Conservation (phyloP, 305 asterid genomes). For the Solanum aculeatissimum region DNA sequence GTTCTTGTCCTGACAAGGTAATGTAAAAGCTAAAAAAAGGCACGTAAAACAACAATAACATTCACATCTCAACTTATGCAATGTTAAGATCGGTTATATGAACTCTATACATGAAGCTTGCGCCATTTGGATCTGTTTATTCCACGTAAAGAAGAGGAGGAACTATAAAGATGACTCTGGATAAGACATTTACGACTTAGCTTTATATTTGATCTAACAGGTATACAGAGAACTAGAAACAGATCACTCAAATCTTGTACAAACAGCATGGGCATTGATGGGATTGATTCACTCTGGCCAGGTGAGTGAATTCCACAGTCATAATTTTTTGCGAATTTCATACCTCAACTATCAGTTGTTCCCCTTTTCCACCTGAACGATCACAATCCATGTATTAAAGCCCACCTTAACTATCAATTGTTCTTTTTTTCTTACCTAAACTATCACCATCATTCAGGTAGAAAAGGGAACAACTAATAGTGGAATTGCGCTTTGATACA, state of each 20-base stretch:
- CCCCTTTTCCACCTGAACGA: too few species aligned
- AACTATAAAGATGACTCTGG: background rate
- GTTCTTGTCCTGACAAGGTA: slow-evolving; percentile 89
- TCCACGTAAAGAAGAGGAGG: background rate
- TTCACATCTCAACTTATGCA: too few species aligned
- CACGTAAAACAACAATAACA: too few species aligned
- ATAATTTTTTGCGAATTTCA: too few species aligned
- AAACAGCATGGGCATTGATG: slow-evolving; percentile 94
- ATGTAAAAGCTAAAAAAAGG: background rate
- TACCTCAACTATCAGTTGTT: too few species aligned
- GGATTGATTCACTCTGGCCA: slow-evolving; percentile 77
- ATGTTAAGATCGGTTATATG: background rate
- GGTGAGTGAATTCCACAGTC: background rate
- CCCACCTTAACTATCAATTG: too few species aligned
- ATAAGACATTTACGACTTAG: background rate
- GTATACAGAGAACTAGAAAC: slow-evolving; percentile 59
- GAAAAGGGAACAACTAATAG: background rate
- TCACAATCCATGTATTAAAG: too few species aligned
- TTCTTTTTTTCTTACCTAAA: too few species aligned
- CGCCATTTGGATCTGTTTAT: background rate
- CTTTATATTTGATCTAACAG: slow-evolving; percentile 18
- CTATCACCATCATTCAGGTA: too few species aligned
- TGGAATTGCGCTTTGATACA: background rate
- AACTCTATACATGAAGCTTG: background rate
- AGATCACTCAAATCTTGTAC: slow-evolving; percentile 69